Conservation (phyloP, 768 basidiomycete species). For the Pleurotus tuber-regium region DNA sequence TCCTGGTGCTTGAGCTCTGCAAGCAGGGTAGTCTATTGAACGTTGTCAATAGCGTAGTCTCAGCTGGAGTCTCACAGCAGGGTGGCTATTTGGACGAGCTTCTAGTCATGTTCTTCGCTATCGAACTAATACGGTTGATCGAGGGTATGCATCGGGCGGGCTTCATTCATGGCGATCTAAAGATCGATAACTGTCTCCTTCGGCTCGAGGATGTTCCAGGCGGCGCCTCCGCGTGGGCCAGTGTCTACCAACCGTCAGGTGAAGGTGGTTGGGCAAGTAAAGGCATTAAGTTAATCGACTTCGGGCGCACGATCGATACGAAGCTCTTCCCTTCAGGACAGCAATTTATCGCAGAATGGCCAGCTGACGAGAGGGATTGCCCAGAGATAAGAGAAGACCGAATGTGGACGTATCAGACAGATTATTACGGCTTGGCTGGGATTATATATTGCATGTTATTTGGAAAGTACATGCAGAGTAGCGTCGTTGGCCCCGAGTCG, state of each 20-base stretch:
- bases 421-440: constrained; percentile 95
- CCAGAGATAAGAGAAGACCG: constrained; percentile 80
- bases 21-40: constrained; percentile 91
- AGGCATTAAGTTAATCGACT: constrained; percentile 93
- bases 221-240: constrained; percentile 65
- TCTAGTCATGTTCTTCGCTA: constrained; percentile 90
- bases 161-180: constrained; percentile 97
- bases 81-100: constrained; percentile 88
- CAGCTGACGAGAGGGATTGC: constrained; percentile 88
- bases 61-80: constrained; percentile 75
- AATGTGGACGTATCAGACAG: constrained; percentile 93
- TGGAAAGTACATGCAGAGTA: constrained; percentile 90
- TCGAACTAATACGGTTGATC: constrained; percentile 82
- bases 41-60: constrained; percentile 80
- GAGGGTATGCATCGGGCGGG: constrained; percentile 80
- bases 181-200: constrained; percentile 98
- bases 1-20: constrained; percentile 84
- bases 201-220: constrained; percentile 83
- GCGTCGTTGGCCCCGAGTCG: constrained; percentile 41
- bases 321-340: constrained; percentile 77
- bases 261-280: constrained; percentile 83
- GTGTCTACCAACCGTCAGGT: constrained; percentile 75
- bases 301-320: constrained; percentile 93
- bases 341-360: constrained; percentile 84
- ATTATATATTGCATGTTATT: constrained; percentile 96